Evolutionary conservation across 2,329 filamentous ascomycete genomes (phyloP).

Genomic region (Xenosphaeropsis pyriputrescens): DNA sequence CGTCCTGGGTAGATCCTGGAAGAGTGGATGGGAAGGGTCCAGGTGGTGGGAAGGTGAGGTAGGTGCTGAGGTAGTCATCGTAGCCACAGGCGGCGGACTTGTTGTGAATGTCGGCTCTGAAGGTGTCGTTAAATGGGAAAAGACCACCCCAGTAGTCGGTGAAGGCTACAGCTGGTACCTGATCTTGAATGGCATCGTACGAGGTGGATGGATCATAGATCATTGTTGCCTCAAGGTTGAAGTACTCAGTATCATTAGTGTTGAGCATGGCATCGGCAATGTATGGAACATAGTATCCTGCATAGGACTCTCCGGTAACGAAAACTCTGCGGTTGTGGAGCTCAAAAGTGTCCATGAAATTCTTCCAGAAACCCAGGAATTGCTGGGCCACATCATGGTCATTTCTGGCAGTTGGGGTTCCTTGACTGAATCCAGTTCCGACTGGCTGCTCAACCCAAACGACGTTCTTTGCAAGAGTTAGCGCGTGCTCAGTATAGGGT

Average conservation of each 20-base stretch:
- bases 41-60: conserved; percentile 54
- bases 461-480: conserved; percentile 6
- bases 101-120: conserved; percentile 33
- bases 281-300: conserved; percentile 54
- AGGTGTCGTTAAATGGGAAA: conserved; percentile 49
- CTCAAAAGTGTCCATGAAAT: conserved; percentile 59
- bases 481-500: too few species aligned
- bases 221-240: conserved; percentile 51
- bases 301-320: conserved; percentile 60
- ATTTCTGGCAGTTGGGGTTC: conserved; percentile 41
- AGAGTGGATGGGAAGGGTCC: conserved; percentile 36
- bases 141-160: conserved; percentile 44
- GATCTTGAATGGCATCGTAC: conserved; percentile 26
- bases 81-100: conserved; percentile 45
- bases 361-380: conserved; percentile 67
- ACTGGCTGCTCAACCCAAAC: conserved; percentile 17
- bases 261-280: conserved; percentile 62
- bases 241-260: conserved; percentile 38
- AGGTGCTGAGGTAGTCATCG: conserved; percentile 39
- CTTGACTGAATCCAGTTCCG: conserved; percentile 15
- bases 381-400: conserved; percentile 56
- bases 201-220: conserved; percentile 59
- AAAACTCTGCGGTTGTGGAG: conserved; percentile 56
- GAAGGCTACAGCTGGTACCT: conserved; percentile 38
- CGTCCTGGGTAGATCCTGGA: conserved; percentile 26